Base-by-base conservation (phyloP, 129 eudicot genomes). In the Erigeron canadensis region DNA sequence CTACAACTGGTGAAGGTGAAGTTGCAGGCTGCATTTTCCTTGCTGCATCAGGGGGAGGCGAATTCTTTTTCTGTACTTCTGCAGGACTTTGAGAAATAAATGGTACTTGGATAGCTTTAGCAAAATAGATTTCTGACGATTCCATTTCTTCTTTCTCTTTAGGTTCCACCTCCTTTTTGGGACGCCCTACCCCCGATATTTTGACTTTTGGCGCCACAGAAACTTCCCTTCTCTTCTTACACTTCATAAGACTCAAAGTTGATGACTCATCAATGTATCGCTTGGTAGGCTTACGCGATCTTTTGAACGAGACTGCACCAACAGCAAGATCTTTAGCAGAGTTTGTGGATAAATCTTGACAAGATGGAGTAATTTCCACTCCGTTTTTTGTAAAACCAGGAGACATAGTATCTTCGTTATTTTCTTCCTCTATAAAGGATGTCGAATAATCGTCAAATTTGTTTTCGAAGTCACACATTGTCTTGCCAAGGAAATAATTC, bases 251-350 rank as follows among this genome's bases (percentile, higher is more conserved):
- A 70, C 56, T 74, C 12, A 53, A 55, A 63, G 69, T 61, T 19
- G 87, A 58, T 38, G 87, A 83, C 85, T 89, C 96, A 18, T 86
- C 96, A 42, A 88, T 82, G 85, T 84, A 91, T 51, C 96, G 84
- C 47, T 56, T 80, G 19, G 96, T 86, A 56, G 96, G 97, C 72
- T 82, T 88, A 53, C 97, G 87, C 6, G 70, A 70, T 81, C 97
- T 84, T 87, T 83, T 91, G 53, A 79, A 83, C 21, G 76, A 41
- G 21, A 74, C 47, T 38, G 65, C 55, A 74, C 67, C 80, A 63
- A 53, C 67, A 67, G 62, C 40, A 60, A 70, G 67, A 43, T 63
- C 80, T 81, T 70, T 77, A 59, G 73, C 43, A 46, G 84, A 77
- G 34, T 61, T 72, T 51, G 53, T 53, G 41, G 70, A 63, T 44